Percentiles rank a stretch among this genome's conserved stretches.
Conservation (phyloP, 2,329 filamentous ascomycete species). For the Cladophialophora immunda region DNA sequence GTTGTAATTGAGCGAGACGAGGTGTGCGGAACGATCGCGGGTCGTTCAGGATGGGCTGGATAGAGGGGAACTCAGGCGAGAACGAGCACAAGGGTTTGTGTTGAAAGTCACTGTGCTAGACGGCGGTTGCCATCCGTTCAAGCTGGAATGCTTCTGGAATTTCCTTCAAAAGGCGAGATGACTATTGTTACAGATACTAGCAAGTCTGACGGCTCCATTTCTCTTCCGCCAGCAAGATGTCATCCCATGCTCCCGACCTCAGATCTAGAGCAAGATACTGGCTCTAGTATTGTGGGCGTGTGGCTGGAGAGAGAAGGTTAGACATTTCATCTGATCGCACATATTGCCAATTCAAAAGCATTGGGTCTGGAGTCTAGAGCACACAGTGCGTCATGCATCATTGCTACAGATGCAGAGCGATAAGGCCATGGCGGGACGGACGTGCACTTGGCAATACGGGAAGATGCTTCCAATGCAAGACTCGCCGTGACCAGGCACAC, state of each 20-base stretch:
- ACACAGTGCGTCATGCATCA: not conserved
- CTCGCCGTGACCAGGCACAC: no score
- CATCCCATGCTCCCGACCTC: not conserved
- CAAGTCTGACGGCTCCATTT: not conserved
- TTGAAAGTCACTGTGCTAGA: not conserved
- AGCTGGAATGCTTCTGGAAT: not conserved
- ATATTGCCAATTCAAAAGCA: not conserved
- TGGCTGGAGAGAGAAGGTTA: not conserved
- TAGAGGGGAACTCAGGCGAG: not conserved
- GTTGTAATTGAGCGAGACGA: conserved; percentile 22
- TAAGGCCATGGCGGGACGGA: not conserved
- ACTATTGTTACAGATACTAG: not conserved
- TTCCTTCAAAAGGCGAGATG: not conserved
- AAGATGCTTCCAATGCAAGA: not conserved
- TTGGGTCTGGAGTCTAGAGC: not conserved
- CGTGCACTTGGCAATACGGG: not conserved
- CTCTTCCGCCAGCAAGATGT: not conserved
- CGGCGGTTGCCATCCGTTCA: not conserved
- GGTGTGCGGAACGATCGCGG: not conserved
- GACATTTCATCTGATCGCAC: not conserved
- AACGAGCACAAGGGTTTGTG: not conserved
- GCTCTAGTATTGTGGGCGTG: not conserved
- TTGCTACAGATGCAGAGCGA: not conserved
- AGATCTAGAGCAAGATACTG: not conserved
- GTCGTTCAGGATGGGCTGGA: no score